Evolutionary conservation across 164 flowering plant species (phyloP), one percentile per base, ranked within the genome.

Genomic region (Macadamia integrifolia): DNA sequence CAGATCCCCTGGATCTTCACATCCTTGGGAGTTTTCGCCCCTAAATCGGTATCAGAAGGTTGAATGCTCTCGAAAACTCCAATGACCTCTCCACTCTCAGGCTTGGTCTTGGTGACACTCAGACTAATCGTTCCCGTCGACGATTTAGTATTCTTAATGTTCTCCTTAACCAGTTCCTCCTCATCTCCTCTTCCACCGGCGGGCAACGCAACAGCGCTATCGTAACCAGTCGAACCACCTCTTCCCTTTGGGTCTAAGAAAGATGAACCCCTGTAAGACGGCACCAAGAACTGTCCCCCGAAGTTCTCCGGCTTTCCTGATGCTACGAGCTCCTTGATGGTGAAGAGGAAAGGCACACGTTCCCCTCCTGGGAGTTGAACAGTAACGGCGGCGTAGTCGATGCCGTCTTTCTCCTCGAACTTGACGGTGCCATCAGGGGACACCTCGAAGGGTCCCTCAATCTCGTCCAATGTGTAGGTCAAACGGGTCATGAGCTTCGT

Each of bases 181-280:
- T 88, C 93, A 43, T 88, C 93, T 69, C 93, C 93, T 74, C 93
- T 80, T 1, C 93, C 93, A 13, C 91, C 93, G 6, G 93, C 93
- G 0, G 93, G 93, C 80, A 88, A 79, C 1, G 93, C 93, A 28
- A 88, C 88, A 0, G 93, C 93, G 23, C 82, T 88, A 72, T 88
- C 90, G 62, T 88, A 88, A 4, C 93, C 93, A 0, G 90, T 82
- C 1, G 93, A 88, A 0, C 88, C 93, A 75, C 93, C 93, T 46
- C 93, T 71, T 13, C 93, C 93, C 83, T 88, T 88, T 30, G 93
- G 93, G 87, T 88, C 93, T 75, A 88, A 78, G 82, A 88, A 88
- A 3, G 93, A 88, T 0, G 93, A 79, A 2, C 90, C 93, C 43
- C 93, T 75, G 88, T 88, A 88, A 0, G 90, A 88, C 6, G 93